Conservation (phyloP, 1,139 yeast species). For the Saccharomyces hybrid region DNA sequence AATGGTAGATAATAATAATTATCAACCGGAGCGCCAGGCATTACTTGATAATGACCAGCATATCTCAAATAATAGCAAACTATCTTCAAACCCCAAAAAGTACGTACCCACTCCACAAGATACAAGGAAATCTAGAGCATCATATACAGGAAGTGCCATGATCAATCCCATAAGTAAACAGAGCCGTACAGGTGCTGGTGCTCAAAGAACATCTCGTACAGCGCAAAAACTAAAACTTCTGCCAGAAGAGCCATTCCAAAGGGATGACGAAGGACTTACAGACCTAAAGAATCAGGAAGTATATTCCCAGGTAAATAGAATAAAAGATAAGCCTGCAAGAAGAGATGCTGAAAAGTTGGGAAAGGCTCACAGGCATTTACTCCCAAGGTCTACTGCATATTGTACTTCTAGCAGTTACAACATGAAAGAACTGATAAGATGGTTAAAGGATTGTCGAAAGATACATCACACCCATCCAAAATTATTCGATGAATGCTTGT, state of each 20-base stretch:
- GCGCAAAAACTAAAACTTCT: constrained; percentile 78
- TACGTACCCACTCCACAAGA: background rate
- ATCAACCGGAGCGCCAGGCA: background rate
- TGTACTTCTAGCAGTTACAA: constrained; percentile 91
- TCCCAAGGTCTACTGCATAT: constrained; percentile 90
- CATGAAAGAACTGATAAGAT: constrained; percentile 78
- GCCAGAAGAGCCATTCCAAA: constrained; percentile 62
- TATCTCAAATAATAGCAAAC: background rate
- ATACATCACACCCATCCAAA: constrained; percentile 75
- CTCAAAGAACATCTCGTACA: constrained; percentile 83
- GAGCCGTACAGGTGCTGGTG: constrained; percentile 44
- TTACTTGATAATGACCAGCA: background rate
- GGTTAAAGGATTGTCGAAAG: constrained; percentile 75
- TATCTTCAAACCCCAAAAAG: background rate
- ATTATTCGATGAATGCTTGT: constrained; percentile 86
- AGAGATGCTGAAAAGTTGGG: constrained; percentile 92
- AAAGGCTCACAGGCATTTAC: constrained; percentile 73
- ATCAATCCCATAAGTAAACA: background rate
- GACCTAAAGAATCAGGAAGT: constrained; percentile 47
- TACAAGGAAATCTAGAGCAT: background rate
- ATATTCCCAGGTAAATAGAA: constrained; percentile 74
- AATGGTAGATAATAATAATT: background rate
- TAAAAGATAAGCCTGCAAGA: constrained; percentile 86
- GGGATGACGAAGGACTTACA: constrained; percentile 31
- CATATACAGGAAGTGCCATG: background rate